phyloP scores from a whole-genome alignment of 1,139 yeast genomes.

The Blastobotrys capitulatus region DNA sequence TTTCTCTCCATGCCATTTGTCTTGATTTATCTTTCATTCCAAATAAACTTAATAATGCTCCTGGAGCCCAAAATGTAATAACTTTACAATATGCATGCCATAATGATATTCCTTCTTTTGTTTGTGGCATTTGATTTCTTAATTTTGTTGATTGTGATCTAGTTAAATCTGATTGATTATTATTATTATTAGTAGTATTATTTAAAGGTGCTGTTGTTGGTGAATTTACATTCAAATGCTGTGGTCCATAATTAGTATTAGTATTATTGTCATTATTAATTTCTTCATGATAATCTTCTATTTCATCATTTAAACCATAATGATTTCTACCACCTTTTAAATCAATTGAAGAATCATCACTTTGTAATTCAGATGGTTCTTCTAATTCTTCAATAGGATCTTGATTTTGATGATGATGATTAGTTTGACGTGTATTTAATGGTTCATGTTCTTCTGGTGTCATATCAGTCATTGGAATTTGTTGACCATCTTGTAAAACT shows the following conservation, averaged over 20 bases:
- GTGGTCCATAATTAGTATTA: slow-evolving; percentile 13
- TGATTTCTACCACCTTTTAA: slow-evolving; percentile 45
- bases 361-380: not conserved
- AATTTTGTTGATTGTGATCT: slow-evolving; percentile 3
- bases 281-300: slow-evolving; percentile 20
- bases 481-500: slow-evolving; percentile 35
- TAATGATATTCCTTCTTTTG: slow-evolving; percentile 41
- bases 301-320: slow-evolving; percentile 59
- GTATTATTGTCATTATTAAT: slow-evolving; percentile 5
- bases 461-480: slow-evolving; percentile 18
- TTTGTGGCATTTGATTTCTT: slow-evolving; percentile 7
- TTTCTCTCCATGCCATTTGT: slow-evolving; percentile 96
- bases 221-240: slow-evolving; percentile 11
- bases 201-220: slow-evolving; percentile 10
- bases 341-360: not conserved
- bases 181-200: too few species aligned
- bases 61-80: slow-evolving; percentile 90
- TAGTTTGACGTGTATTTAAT: not conserved
- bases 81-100: slow-evolving; percentile 81
- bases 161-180: not conserved
- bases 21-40: slow-evolving; percentile 78
- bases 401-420: not conserved
- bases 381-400: not conserved
- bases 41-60: slow-evolving; percentile 60
- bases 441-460: slow-evolving; percentile 9